Conservation (phyloP, 2,329 filamentous ascomycete species). For the Ceratocystis destructans region DNA sequence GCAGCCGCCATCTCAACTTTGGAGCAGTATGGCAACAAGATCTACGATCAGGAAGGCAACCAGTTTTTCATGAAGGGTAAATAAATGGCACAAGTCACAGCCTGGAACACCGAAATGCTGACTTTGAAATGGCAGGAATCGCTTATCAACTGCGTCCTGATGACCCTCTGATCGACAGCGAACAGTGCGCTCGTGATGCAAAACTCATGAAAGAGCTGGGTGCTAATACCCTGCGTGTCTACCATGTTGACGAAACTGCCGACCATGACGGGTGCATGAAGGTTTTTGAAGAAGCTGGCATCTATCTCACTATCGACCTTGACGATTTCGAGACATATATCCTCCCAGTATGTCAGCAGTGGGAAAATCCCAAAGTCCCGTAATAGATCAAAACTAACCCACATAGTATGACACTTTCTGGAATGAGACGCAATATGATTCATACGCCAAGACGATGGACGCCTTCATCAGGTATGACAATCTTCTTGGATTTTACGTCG, state of each 20-base stretch:
- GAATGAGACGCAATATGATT: constrained; percentile 56
- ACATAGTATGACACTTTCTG: constrained; percentile 47
- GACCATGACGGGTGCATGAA: constrained; percentile 72
- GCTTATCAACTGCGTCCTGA: constrained; percentile 48
- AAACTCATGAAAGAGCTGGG: constrained; percentile 66
- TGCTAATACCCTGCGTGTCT: constrained; percentile 73
- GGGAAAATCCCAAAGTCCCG: neutral
- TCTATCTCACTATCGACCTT: constrained; percentile 74
- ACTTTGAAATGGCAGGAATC: constrained; percentile 40
- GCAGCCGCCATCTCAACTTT: constrained; percentile 35
- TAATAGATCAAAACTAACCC: neutral
- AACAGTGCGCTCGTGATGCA: constrained; percentile 65
- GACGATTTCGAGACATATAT: constrained; percentile 63
- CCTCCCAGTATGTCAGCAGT: constrained; percentile 36
- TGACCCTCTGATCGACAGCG: constrained; percentile 62
- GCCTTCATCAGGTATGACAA: constrained; percentile 67
- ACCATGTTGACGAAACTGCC: constrained; percentile 61
- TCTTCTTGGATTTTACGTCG: constrained; percentile 70
- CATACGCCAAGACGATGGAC: constrained; percentile 61
- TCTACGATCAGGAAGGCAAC: constrained; percentile 66
- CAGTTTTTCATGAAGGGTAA: constrained; percentile 77
- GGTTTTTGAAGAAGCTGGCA: constrained; percentile 63
- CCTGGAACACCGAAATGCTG: constrained; percentile 10
- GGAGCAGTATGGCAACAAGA: constrained; percentile 58
- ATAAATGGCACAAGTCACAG: constrained; percentile 15